Conservation (phyloP, 768 basidiomycete species). For the Lyophyllum semitale region DNA sequence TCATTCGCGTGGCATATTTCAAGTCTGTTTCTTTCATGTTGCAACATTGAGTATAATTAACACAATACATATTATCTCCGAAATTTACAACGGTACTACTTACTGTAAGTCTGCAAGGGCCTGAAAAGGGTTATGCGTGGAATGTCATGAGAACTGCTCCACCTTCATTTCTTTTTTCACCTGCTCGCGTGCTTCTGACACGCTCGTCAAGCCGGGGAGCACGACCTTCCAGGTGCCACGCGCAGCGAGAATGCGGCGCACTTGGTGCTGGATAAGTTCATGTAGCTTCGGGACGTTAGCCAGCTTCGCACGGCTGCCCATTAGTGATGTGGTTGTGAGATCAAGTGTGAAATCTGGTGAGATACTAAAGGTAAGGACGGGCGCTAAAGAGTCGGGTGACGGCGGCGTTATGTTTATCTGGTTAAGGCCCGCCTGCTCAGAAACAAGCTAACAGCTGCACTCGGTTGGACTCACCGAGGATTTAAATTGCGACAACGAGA, state of each 20-base stretch:
- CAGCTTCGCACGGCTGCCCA: slow-evolving; percentile 96
- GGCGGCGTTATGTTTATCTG: slow-evolving; percentile 72
- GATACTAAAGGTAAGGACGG: slow-evolving; percentile 71
- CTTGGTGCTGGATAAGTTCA: slow-evolving; percentile 87
- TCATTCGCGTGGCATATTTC: background rate
- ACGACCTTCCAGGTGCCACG: slow-evolving; percentile 67
- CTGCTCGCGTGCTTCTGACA: slow-evolving; percentile 34
- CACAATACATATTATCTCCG: slow-evolving; percentile 9
- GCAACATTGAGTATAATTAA: background rate
- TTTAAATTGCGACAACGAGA: slow-evolving; percentile 75
- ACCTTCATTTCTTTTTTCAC: slow-evolving; percentile 34
- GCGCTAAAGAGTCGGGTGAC: slow-evolving; percentile 47
- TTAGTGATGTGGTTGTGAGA: slow-evolving; percentile 84
- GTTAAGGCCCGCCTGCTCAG: slow-evolving; percentile 5
- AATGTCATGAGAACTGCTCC: slow-evolving; percentile 19
- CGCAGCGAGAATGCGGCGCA: slow-evolving; percentile 63
- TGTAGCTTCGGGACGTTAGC: slow-evolving; percentile 97
- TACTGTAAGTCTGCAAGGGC: background rate
- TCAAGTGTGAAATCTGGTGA: slow-evolving; percentile 86
- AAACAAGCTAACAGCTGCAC: background rate
- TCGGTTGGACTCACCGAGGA: slow-evolving; percentile 50
- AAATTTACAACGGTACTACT: background rate
- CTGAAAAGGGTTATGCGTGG: slow-evolving; percentile 5
- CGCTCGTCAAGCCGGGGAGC: slow-evolving; percentile 61
- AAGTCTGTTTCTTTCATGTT: background rate